Base-by-base conservation (phyloP, 257 asterid genomes). In the Nemophila menziesii region DNA sequence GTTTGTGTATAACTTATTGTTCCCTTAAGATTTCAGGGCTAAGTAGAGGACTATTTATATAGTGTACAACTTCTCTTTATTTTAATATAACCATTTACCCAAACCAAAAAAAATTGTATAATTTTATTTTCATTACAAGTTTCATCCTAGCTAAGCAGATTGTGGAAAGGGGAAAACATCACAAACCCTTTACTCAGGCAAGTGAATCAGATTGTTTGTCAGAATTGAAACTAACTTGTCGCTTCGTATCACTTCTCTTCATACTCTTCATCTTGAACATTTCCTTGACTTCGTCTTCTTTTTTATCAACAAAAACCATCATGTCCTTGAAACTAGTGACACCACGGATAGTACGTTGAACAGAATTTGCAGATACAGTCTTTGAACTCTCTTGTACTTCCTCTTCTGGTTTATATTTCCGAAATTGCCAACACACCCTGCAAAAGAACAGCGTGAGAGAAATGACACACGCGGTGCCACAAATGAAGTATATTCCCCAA, bases 401-500 rank as follows among this genome's bases (percentile, higher is more conserved):
- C 19, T 24, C 76, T 20, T 70, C 80, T 6, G 65, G 52, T 52
- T 37, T 66, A 34, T 62, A 79, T 56, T 72, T 63, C 21, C 70
- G 57, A 66, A 66, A 90, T 51, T 85, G 96, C 65, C 34, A 52
- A 23, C 71, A 79, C 0, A 90, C 65, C 54, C 93, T 61, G 57
- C 72, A 60, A 62, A 66, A 63, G 42, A 76, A 90, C 39, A 68
- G 11, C 2, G 29, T 0, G 36, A 85, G 44, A 0, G 94, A 93
- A 8, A 67, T 4, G 23, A 60, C 46, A 54, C 87, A 84, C 8
- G 69, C 94, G 8, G 70, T 44, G 39, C 85, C 98, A 26, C 92
- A 89, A 39, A 89, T 65, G 7, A 89, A 79, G 48, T 84, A 89
- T 20, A 89, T 65, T 46, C 95, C 98, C 95, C 95, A 89, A 63